Evolutionary conservation across 345 rosid species (phyloP).

Genomic region (Lepidium africanum): DNA sequence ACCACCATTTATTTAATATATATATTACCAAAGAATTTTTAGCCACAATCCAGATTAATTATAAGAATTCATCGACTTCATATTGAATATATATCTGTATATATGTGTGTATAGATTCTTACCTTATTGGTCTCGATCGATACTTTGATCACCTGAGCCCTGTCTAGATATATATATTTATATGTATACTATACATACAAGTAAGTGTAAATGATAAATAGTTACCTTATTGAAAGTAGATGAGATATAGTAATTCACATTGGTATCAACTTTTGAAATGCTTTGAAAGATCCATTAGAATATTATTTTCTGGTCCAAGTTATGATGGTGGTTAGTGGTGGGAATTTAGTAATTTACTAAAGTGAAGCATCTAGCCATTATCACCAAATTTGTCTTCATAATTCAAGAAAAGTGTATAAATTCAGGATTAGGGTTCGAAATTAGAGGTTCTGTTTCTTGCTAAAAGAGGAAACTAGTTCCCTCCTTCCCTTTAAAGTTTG

Average conservation of each 20-base stretch:
- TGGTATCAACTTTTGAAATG: not conserved
- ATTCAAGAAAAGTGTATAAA: not conserved
- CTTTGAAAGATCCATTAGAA: conserved; percentile 12
- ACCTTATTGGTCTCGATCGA: not conserved
- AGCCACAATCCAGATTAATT: not conserved
- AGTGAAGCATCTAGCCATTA: conserved; percentile 21
- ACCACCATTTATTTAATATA: not conserved
- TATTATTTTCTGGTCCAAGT: conserved; percentile 24
- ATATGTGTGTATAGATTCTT: not conserved
- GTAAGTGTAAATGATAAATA: not conserved
- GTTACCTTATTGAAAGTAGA: not conserved
- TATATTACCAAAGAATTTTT: not conserved
- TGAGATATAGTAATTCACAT: not conserved
- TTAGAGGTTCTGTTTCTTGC: conserved; percentile 8
- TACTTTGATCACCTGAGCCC: not conserved
- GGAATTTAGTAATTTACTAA: conserved; percentile 28
- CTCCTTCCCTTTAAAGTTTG: not conserved
- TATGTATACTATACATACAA: not conserved
- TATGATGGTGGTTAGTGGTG: conserved; percentile 28
- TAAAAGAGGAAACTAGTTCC: not conserved
- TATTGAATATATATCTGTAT: not conserved
- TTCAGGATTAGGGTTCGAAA: conserved; percentile 20
- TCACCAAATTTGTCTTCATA: conserved; percentile 7
- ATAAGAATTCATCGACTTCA: not conserved
- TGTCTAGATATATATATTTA: not conserved